A percentile compares a stretch with the other conserved stretches of the same genome.
phyloP scores from a whole-genome alignment of 768 basidiomycete species.

The Boletellus ananas region DNA sequence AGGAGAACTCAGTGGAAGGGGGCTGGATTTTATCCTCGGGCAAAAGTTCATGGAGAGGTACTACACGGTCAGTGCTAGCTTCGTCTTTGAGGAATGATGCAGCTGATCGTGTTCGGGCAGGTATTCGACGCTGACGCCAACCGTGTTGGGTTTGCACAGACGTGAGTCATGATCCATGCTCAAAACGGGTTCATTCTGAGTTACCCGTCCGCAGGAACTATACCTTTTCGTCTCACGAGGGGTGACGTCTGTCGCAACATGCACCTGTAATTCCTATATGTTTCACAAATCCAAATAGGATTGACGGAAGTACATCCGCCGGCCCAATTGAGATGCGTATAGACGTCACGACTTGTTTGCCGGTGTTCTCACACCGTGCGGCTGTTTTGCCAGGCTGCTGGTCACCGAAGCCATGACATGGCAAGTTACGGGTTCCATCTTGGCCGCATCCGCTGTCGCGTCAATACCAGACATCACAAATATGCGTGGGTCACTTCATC shows the following conservation, averaged over 20 bases:
- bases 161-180: slow-evolving; percentile 12
- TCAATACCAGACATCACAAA: too few species aligned
- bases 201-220: slow-evolving; percentile 12
- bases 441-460: too few species aligned
- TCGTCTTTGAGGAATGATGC: neutral
- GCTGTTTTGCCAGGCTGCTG: too few species aligned
- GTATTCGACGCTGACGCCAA: slow-evolving; percentile 14
- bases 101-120: neutral
- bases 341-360: neutral
- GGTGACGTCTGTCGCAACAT: neutral
- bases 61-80: slow-evolving; percentile 8
- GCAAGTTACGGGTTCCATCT: too few species aligned
- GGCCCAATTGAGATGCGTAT: neutral
- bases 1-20: slow-evolving; percentile 1
- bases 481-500: too few species aligned
- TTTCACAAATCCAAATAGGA: neutral
- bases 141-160: slow-evolving; percentile 16
- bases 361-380: too few species aligned
- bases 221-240: slow-evolving; percentile 12
- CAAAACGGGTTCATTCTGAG: neutral
- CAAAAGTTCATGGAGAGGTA: slow-evolving; percentile 18
- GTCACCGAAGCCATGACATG: too few species aligned
- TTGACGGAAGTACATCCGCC: neutral
- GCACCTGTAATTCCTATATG: neutral
- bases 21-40: slow-evolving; percentile 15